Evolutionary conservation across 208 protist species (phyloP), one percentile per base, ranked within the genome.

Genomic region (Trypanosoma boissoni): DNA sequence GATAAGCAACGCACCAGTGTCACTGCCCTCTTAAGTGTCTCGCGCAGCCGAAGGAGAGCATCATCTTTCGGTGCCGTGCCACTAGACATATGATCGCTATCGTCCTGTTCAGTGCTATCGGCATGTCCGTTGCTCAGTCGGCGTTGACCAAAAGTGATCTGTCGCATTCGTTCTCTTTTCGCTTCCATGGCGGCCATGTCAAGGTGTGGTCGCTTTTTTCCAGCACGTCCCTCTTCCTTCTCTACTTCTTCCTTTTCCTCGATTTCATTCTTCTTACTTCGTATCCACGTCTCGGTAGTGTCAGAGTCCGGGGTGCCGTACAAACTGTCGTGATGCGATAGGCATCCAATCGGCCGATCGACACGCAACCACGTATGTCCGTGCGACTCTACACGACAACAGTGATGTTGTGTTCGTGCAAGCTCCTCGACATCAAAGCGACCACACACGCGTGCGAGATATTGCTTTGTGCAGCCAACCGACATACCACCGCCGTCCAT

Each of bases 281-380:
- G 41, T 42, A 64, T 55, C 68, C 52, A 64, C 18, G 54, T 48
- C 12, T 64, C 18, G 4, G 48, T 71, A 12, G 41, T 53, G 18
- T 54, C 36, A 23, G 44, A 48, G n/a, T 68, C 71, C 1, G 83
- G 76, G 7, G 67, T 84, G 81, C 83, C 84, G 69, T 94, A 94
- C 16, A 87, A 50, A 56, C 83, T 88, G 8, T 76, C 21, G 56
- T 87, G 81, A 36, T 81, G 76, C 4, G 75, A 78, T 1, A 88
- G 27, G 61, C 87, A 91, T 7, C 82, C 80, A 56, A 91, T 88
- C 18, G 81, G 78, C 23, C 66, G 61, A 46, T 68, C 41, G 6
- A 78, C 54, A 16, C 56, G 12, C 31, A 78, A 1, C 57, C 68
- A 84, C 20, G 46, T 46, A 24, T 60, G 7, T 20, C 7, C 29